A percentile compares a stretch with the other conserved stretches of the same genome.
phyloP scores from a whole-genome alignment of 345 rosid species.

The thale cress (Arabidopsis thaliana) region DNA sequence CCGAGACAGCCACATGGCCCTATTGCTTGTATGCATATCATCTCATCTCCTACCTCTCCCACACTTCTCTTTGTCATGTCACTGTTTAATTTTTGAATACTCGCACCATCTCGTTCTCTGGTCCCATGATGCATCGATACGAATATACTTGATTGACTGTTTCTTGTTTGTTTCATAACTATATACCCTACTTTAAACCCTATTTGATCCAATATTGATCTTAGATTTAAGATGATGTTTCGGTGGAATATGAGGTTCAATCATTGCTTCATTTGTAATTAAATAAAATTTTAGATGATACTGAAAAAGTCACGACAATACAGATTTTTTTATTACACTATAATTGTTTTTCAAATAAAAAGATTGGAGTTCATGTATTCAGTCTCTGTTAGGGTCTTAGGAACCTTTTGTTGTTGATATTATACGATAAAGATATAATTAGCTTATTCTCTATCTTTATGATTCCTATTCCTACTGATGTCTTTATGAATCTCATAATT shows the following conservation, averaged over 20 bases:
- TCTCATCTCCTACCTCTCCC: slow-evolving; percentile 30
- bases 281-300: background rate
- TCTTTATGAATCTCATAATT: background rate
- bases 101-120: slow-evolving; percentile 40
- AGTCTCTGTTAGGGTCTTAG: background rate
- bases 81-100: slow-evolving; percentile 36
- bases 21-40: slow-evolving; percentile 41
- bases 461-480: background rate
- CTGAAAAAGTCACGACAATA: background rate
- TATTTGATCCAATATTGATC: slow-evolving; percentile 13
- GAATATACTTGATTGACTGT: slow-evolving; percentile 33
- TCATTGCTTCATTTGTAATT: slow-evolving; percentile 16
- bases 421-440: background rate
- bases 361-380: slow-evolving; percentile 8
- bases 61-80: slow-evolving; percentile 42
- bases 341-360: background rate
- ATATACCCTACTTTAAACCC: slow-evolving; percentile 26
- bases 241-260: slow-evolving; percentile 30
- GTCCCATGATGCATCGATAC: slow-evolving; percentile 38
- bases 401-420: too few species aligned
- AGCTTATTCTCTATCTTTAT: background rate
- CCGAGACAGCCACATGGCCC: slow-evolving; percentile 47
- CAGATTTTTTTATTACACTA: background rate
- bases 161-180: slow-evolving; percentile 14
- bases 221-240: slow-evolving; percentile 23